A percentile compares a stretch with the other conserved stretches of the same genome.
phyloP scores from a whole-genome alignment of 306 rosid genomes.

The Heteromeles arbutifolia region DNA sequence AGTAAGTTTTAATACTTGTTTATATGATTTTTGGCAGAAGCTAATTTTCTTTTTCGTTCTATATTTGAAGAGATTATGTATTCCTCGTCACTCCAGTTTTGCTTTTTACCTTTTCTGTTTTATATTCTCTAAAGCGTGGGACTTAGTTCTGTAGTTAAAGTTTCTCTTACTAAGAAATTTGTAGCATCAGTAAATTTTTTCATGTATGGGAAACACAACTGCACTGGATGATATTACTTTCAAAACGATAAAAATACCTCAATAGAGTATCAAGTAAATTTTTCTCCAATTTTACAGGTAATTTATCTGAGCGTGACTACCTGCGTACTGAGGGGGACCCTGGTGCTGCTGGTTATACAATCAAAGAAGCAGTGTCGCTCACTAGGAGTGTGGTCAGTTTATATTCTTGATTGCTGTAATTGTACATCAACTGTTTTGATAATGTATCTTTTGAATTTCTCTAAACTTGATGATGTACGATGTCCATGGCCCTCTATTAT shows the following conservation, averaged over 20 bases:
- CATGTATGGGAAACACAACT: neutral
- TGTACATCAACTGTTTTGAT: neutral
- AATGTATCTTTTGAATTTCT: conserved; percentile 1
- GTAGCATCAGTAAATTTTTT: neutral
- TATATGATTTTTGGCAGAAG: neutral
- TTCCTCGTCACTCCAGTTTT: neutral
- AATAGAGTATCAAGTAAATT: neutral
- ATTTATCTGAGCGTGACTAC: conserved; percentile 64
- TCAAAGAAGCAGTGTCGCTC: conserved; percentile 80
- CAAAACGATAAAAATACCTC: neutral
- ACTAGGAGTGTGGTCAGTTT: conserved; percentile 84
- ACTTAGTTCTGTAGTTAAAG: neutral
- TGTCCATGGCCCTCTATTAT: neutral
- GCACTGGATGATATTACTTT: neutral
- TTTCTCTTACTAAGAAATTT: neutral
- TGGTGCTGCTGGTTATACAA: conserved; percentile 82
- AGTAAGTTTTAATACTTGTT: conserved; percentile 36
- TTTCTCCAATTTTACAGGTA: conserved; percentile 17
- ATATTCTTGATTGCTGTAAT: conserved; percentile 9
- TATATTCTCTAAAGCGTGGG: neutral
- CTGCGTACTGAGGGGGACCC: conserved; percentile 92
- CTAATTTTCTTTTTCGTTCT: neutral
- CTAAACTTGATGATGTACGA: conserved; percentile 6
- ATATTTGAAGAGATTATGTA: neutral
- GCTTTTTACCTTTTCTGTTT: neutral